These are phyloP conservation scores for Coleophoma crateriformis DNA, from an alignment of 2,329 filamentous ascomycete genomes.

Conservation along the genomic window DNA sequence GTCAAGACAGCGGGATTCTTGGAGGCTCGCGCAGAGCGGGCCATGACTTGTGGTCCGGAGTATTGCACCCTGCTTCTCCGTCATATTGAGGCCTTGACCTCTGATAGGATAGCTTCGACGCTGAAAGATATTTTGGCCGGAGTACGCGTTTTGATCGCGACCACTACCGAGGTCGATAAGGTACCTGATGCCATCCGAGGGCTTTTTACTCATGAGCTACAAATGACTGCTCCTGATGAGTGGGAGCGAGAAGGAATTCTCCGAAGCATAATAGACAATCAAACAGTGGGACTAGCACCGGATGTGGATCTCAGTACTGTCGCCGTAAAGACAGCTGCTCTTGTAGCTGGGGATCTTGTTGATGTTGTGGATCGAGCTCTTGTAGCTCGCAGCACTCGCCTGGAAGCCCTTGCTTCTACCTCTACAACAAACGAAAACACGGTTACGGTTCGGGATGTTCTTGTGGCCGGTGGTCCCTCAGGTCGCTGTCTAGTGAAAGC, in stretches of 20 bases:
- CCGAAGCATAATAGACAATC: conserved; percentile 69
- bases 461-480: conserved; percentile 76
- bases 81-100: conserved; percentile 86
- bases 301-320: conserved; percentile 81
- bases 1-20: conserved; percentile 92
- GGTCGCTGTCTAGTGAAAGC: conserved; percentile 72
- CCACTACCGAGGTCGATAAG: conserved; percentile 92
- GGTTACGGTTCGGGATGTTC: conserved; percentile 74
- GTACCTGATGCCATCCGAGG: conserved; percentile 85
- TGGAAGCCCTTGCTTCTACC: conserved; percentile 63
- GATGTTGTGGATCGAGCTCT: conserved; percentile 90
- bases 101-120: conserved; percentile 81
- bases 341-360: conserved; percentile 89
- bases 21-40: conserved; percentile 80
- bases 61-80: conserved; percentile 80
- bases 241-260: conserved; percentile 86
- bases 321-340: conserved; percentile 89
- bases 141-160: conserved; percentile 80
- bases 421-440: conserved; percentile 31
- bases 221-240: conserved; percentile 90
- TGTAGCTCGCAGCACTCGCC: conserved; percentile 67
- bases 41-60: conserved; percentile 79
- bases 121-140: conserved; percentile 79
- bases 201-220: conserved; percentile 91
- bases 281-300: conserved; percentile 70